phyloP scores from a whole-genome alignment of 1,139 yeast genomes.

The Geotrichum restrictum region DNA sequence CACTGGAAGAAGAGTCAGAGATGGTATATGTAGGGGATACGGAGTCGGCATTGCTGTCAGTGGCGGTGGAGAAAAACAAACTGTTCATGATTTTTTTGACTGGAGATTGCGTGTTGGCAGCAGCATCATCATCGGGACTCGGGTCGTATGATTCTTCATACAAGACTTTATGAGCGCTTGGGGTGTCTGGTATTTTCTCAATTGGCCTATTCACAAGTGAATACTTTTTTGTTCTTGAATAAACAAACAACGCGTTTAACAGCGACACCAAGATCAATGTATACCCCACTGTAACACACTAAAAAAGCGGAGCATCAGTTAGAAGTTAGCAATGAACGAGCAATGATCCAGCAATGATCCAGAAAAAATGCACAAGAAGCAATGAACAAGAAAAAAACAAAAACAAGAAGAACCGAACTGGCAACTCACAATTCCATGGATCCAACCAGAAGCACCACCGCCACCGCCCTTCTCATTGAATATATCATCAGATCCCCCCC shows the following conservation, averaged over 20 bases:
- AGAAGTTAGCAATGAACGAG: too few species aligned
- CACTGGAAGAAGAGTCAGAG: too few species aligned
- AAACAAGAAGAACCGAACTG: too few species aligned
- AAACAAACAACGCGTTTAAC: conserved; percentile 10
- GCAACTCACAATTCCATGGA: conserved; percentile 7
- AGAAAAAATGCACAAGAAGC: neutral
- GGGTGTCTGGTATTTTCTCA: conserved; percentile 40
- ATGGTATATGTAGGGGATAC: neutral
- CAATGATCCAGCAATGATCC: too few species aligned
- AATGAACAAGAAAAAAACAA: too few species aligned
- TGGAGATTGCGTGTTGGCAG: conserved; percentile 14
- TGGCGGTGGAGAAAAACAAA: neutral
- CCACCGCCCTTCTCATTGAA: neutral
- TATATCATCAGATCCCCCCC: too few species aligned
- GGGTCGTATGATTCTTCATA: conserved; percentile 25
- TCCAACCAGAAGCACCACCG: conserved; percentile 2
- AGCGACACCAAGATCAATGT: conserved; percentile 9
- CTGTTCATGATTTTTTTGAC: conserved; percentile 9
- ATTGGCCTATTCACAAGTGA: conserved; percentile 42
- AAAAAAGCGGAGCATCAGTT: too few species aligned
- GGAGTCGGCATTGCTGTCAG: neutral
- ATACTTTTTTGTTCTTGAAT: conserved; percentile 37
- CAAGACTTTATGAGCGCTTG: conserved; percentile 40
- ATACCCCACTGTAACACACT: conserved; percentile 10
- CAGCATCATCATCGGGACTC: too few species aligned